phyloP scores from a whole-genome alignment of 495 filamentous ascomycete species.

The Cryomyces minteri region DNA sequence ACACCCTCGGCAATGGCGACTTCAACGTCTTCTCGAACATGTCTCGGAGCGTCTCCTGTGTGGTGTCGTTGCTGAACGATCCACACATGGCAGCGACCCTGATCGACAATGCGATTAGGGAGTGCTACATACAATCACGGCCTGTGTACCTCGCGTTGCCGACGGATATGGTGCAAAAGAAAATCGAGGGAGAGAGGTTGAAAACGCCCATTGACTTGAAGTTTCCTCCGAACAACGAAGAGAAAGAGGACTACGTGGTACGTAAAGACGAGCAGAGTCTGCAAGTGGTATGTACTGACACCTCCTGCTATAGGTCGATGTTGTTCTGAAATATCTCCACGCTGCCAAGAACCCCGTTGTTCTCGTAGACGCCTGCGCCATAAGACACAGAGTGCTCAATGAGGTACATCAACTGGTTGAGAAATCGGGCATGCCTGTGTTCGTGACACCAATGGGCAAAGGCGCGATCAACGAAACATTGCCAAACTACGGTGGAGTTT shows the following conservation, averaged over 20 bases:
- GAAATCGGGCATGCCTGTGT: conserved; percentile 60
- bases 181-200: conserved; percentile 56
- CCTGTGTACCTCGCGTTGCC: conserved; percentile 69
- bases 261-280: no score
- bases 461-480: conserved; percentile 66
- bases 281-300: no score
- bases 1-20: conserved; percentile 85
- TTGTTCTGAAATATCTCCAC: conserved; percentile 58
- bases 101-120: conserved; percentile 63
- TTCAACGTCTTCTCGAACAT: conserved; percentile 72
- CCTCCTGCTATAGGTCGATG: no score
- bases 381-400: conserved; percentile 41
- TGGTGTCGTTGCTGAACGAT: conserved; percentile 48
- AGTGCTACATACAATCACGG: conserved; percentile 45
- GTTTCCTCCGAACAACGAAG: conserved; percentile 43
- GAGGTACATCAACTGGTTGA: conserved; percentile 62
- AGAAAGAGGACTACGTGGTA: conserved; percentile 74
- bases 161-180: conserved; percentile 66
- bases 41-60: conserved; percentile 51
- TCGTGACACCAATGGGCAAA: conserved; percentile 88
- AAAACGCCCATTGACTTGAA: conserved; percentile 49
- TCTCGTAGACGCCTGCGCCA: conserved; percentile 79
- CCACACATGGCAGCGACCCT: conserved; percentile 47
- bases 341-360: conserved; percentile 63
- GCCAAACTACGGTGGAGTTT: conserved; percentile 67